Conservation (phyloP, 768 basidiomycete species). For the Mycena albidolilacea region DNA sequence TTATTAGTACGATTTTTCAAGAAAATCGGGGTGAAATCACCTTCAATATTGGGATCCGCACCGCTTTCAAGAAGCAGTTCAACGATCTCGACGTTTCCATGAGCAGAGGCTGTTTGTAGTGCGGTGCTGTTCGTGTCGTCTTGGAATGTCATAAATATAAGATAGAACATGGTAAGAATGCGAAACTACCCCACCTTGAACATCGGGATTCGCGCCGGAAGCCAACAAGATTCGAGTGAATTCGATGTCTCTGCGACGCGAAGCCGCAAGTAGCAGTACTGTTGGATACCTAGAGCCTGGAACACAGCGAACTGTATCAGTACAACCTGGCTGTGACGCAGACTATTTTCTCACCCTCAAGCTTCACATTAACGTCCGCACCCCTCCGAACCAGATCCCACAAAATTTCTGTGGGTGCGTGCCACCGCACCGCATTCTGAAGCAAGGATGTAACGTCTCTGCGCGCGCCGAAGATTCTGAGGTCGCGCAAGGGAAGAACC, state of each 20-base stretch:
- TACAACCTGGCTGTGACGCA: not conserved
- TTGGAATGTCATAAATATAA: not conserved
- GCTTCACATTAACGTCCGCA: conserved; percentile 17
- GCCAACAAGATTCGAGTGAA: not conserved
- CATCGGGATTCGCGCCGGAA: conserved; percentile 17
- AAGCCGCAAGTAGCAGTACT: not conserved
- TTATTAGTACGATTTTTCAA: not conserved
- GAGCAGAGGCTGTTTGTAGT: not conserved
- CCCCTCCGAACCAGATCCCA: conserved; percentile 19
- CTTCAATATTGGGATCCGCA: conserved; percentile 12
- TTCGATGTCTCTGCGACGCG: not conserved
- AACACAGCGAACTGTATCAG: not conserved
- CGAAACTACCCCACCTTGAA: not conserved
- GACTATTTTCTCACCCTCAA: not conserved
- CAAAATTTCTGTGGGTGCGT: not conserved
- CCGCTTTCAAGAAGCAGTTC: not conserved
- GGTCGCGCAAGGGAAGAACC: conserved; percentile 42
- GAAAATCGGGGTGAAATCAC: not conserved
- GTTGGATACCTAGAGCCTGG: conserved; percentile 10
- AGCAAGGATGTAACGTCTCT: not conserved
- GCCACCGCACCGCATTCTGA: conserved; percentile 4
- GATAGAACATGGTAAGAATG: too few species aligned
- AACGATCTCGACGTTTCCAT: not conserved
- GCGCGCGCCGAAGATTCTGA: conserved; percentile 5
- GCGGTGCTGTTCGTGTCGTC: not conserved